Base-by-base conservation (phyloP, 768 basidiomycete genomes). In the Scleroderma citrinum region DNA sequence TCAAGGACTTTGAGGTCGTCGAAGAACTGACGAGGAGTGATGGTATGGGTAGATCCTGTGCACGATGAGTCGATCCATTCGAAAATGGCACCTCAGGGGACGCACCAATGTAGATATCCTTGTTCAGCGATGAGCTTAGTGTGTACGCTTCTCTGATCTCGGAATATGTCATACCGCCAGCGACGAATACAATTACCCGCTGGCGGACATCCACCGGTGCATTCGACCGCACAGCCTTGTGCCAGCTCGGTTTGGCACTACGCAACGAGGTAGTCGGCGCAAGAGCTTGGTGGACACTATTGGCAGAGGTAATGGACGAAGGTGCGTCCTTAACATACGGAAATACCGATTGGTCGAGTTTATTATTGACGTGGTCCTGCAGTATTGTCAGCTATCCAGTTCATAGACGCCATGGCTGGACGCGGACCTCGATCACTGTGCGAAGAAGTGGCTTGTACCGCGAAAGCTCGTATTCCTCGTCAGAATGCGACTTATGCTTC, bases 391-490 rank as follows among this genome's bases (percentile, higher is more conserved):
- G 29, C 31, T 26, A n/a, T 11, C 19, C 13, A 34, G 26, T 31
- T 37, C 42, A 31, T 1, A 38, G 46, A 19, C 8, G 1, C 46
- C 23, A 29, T n/a, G 14, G 8, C 21, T 46, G 8, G 5, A 29
- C 26, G 26, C 62, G 13, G 63, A 93, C 94, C 76, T 96, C 92
- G 17, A 99, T 69, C 51, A 98, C 77, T 3, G 83, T 78, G 56
- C 79, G 82, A 24, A 98, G 64, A 2, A 84, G 70, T 7, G 96
- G 96, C 61, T 87, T 92, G 69, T 82, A 99, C 50, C 96, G 80
- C 16, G 95, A 98, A 29, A 99, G 78, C 56, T 97, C 95, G 61
- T 98, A 99, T 59, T 96, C 94, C 52, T 95, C 93, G n/a, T 91
- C 92, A n/a, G 62, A 58, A 47, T 61, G 73, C 23, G 72, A 64